These are phyloP conservation scores for Paramecium sonneborni DNA, from an alignment of 73 alveolate genomes.

Conservation along the genomic window DNA sequence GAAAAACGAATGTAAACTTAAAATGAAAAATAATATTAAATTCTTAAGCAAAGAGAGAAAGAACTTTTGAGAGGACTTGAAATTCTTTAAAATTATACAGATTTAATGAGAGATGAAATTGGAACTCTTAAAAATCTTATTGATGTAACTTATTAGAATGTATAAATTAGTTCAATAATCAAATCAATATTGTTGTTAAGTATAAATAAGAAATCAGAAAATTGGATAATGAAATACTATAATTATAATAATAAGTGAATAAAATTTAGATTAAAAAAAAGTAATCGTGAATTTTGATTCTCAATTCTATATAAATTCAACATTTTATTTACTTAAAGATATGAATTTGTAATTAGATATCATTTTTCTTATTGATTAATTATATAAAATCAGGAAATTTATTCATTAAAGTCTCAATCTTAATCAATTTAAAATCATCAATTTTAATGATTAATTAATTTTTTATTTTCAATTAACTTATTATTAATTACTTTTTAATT, in stretches of 20 bases:
- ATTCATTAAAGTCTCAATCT: too few relatives aligned
- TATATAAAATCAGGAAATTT: too few relatives aligned
- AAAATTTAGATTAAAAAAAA: background rate
- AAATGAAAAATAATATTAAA: background rate
- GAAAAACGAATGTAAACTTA: background rate
- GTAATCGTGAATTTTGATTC: background rate
- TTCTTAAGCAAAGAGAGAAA: background rate
- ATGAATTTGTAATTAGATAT: background rate
- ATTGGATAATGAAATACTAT: background rate
- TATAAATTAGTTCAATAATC: constrained; percentile 3
- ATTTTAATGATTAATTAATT: too few relatives aligned
- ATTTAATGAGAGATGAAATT: background rate
- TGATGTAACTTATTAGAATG: background rate
- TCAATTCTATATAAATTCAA: background rate
- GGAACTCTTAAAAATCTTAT: background rate
- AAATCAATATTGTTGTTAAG: background rate
- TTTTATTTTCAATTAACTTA: too few relatives aligned
- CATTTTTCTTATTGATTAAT: background rate
- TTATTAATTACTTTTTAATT: too few relatives aligned
- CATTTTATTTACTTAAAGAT: background rate
- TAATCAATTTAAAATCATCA: too few relatives aligned
- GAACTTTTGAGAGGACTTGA: background rate
- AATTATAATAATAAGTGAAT: background rate
- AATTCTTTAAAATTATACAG: background rate
- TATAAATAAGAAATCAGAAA: background rate